Conservation (phyloP, 2,329 filamentous ascomycete genomes). For the Alternaria sp. region DNA sequence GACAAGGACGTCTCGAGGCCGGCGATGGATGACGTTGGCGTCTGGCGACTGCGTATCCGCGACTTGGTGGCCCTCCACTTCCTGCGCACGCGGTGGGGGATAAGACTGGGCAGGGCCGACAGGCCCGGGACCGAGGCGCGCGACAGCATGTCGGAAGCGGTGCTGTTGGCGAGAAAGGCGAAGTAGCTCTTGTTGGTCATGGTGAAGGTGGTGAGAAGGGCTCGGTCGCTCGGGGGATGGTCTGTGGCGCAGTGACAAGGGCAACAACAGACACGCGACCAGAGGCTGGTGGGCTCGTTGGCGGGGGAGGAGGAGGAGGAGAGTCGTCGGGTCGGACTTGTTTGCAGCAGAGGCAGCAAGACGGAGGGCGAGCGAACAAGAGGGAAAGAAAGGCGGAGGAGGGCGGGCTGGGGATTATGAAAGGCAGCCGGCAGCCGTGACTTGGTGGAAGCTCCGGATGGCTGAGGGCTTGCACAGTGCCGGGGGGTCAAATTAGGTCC, state of each 20-base stretch:
- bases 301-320: slow-evolving; percentile 13
- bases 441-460: slow-evolving; percentile 43
- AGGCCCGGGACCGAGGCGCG: slow-evolving; percentile 57
- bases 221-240: slow-evolving; percentile 17
- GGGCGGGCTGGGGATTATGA: slow-evolving; percentile 45
- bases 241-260: slow-evolving; percentile 18
- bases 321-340: slow-evolving; percentile 3
- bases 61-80: slow-evolving; percentile 68
- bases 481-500: slow-evolving; percentile 37
- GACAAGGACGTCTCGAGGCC: slow-evolving; percentile 83
- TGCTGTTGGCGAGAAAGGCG: slow-evolving; percentile 44
- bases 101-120: slow-evolving; percentile 60
- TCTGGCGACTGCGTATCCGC: slow-evolving; percentile 71
- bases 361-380: slow-evolving; percentile 18
- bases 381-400: slow-evolving; percentile 25
- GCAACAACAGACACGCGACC: slow-evolving; percentile 38
- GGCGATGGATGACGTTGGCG: slow-evolving; percentile 76
- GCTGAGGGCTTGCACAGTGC: slow-evolving; percentile 41
- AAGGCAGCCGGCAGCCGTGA: slow-evolving; percentile 28
- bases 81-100: slow-evolving; percentile 72
- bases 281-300: slow-evolving; percentile 22
- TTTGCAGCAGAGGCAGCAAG: slow-evolving; percentile 14
- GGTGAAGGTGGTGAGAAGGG: slow-evolving; percentile 7
- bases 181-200: slow-evolving; percentile 50
- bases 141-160: slow-evolving; percentile 52